Evolutionary conservation across 2,329 filamentous ascomycete genomes (phyloP), one percentile per base, ranked within the genome.

Genomic region (Verruconis gallopava): DNA sequence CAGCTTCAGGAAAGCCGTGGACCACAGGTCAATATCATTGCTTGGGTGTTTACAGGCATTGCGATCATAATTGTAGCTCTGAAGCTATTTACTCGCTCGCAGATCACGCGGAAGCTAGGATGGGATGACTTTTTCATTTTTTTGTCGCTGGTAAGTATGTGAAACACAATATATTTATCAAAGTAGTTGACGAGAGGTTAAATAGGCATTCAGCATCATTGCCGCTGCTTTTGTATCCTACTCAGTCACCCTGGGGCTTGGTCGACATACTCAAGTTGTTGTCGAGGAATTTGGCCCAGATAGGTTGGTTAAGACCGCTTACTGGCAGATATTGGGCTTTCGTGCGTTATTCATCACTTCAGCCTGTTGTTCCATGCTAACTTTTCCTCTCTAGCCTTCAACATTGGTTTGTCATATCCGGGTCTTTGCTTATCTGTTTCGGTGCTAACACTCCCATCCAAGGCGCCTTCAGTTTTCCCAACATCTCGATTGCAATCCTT

Each of bases 401-500:
- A 54, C 30, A 55, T 55, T 21, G 51, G 52, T 47, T n/a, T n/a
- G n/a, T n/a, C n/a, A n/a, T n/a, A n/a, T n/a, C n/a, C n/a, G n/a
- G n/a, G n/a, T n/a, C 21, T 13, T 11, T 32, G 12, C 28, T 13
- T 13, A 32, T 32, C 11, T 11, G 28, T 32, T 13, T 32, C 28
- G 28, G 13, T 11, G 13, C 28, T 32, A 32, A 32, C 28, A 32
- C 13, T 12, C 28, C 28, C 28, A 11, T 12, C 13, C 13, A 11
- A 32, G 28, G 28, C 28, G 34, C 52, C 15, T 56, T 50, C 38
- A 54, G 52, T 40, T 54, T 55, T 32, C 53, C 53, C 21, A 55
- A 55, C 41, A 53, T 55, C 38, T 49, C 51, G 13, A 54, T 54
- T 44, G 46, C 53, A 4, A 53, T 55, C 15, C 48, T 55, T 13